Base-by-base conservation (phyloP, 495 filamentous ascomycete species). In the Podospora tetraspora region DNA sequence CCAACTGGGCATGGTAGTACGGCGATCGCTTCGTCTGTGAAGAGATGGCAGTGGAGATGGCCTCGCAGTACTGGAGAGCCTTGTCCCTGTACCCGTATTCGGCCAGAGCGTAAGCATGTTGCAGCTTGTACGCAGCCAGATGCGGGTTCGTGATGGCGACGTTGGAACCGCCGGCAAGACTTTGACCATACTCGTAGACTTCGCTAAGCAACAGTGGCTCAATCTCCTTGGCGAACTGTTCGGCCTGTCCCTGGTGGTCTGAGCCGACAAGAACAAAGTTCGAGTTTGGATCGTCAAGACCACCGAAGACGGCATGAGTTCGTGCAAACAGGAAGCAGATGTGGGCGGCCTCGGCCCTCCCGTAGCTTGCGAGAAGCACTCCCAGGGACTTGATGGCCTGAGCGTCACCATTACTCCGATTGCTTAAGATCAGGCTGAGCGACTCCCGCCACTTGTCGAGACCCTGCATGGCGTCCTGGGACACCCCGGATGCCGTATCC, bases 361-460 rank as follows among this genome's bases (percentile, higher is more conserved):
- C 92, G 80, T 98, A 99, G 32, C 88, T 87, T 23, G 88, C 86
- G n/a, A 99, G 83, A 25, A 99, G 79, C 71, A 86, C 90, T 3
- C 94, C 96, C 57, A 99, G 84, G 2, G 92, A 88, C 64, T 89
- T 80, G 27, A 99, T 84, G 3, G 91, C 91, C 65, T 86, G 85
- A 27, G 83, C 85, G 76, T 98, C 96, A 24, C 91, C 89, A 7
- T 86, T 78, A 62, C 89, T 96, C 62, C 96, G 87, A 78, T 98
- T 98, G 81, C 88, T 92, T 27, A 97, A 78, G 37, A 97, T 87
- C 68, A 98, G 78, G 1, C 89, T 88, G 21, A 98, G 79, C 2
- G 94, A 97, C 77, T 99, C 95, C 63, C 87, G 88, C 96, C 96
- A 99, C 74, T 91, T 91, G 70, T 97, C 91, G 25, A 99, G 83